phyloP scores from a whole-genome alignment of 495 filamentous ascomycete genomes.

The Haplographium delicatum region DNA sequence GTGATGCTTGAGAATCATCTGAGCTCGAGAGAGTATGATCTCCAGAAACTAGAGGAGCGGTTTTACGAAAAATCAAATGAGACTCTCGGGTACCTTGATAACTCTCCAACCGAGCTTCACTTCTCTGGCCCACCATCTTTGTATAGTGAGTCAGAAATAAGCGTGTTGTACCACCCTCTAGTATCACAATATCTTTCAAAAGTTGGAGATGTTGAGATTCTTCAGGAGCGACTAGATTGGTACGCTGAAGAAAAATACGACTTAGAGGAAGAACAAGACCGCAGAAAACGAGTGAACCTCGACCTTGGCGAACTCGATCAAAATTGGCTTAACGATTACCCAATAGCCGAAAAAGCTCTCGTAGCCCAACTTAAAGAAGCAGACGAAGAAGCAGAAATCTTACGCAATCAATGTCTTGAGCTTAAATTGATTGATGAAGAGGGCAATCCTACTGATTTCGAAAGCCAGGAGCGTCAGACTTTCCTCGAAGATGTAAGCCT shows the following conservation, averaged over 20 bases:
- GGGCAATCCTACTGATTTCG: conserved; percentile 2
- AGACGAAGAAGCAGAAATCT: background rate
- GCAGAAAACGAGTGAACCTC: background rate
- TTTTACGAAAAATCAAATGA: background rate
- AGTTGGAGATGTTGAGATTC: conserved; percentile 9
- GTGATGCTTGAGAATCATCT: conserved; percentile 6
- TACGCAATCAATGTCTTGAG: background rate
- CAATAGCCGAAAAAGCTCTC: background rate
- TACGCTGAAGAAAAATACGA: background rate
- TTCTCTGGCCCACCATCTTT: background rate
- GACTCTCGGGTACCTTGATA: background rate
- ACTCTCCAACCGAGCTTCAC: background rate
- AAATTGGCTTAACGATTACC: background rate
- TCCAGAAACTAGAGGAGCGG: conserved; percentile 7
- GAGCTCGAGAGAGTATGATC: background rate
- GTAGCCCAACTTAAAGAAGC: background rate
- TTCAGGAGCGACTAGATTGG: conserved; percentile 2
- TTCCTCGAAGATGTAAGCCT: background rate
- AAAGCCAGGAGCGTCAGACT: background rate
- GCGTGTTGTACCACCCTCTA: background rate
- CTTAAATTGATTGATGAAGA: conserved; percentile 1
- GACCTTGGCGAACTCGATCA: background rate
- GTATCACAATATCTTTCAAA: conserved; percentile 3
- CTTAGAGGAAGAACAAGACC: background rate
- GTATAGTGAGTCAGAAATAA: background rate